Evolutionary conservation across 257 asterid genomes (phyloP).

Genomic region (Craterostigma plantagineum): DNA sequence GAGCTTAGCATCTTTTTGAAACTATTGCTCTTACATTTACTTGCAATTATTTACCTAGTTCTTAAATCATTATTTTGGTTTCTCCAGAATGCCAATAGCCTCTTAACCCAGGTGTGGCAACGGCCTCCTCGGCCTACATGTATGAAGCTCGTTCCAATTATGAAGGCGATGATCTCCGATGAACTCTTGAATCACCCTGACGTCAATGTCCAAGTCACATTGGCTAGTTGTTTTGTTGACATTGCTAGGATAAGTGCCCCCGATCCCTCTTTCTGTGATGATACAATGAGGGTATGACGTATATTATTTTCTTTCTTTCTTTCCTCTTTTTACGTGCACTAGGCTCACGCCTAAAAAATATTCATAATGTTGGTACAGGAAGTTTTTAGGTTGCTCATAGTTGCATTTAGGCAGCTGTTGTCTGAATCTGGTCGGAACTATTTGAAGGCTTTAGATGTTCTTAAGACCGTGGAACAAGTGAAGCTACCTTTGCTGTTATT

Average conservation of each 20-base stretch:
- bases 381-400: slow-evolving; percentile 18
- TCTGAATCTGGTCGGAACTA: slow-evolving; percentile 14
- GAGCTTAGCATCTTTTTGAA: not conserved
- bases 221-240: slow-evolving; percentile 33
- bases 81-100: slow-evolving; percentile 26
- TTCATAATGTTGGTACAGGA: slow-evolving; percentile 20
- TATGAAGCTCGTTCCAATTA: slow-evolving; percentile 18
- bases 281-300: slow-evolving; percentile 20
- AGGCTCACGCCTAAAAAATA: no score
- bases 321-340: not conserved
- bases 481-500: slow-evolving; percentile 23
- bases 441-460: slow-evolving; percentile 19
- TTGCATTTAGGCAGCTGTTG: slow-evolving; percentile 24
- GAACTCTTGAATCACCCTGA: slow-evolving; percentile 18
- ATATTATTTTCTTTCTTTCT: not conserved
- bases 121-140: slow-evolving; percentile 20
- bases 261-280: slow-evolving; percentile 22
- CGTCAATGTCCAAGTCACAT: slow-evolving; percentile 21
- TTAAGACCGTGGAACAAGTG: slow-evolving; percentile 28
- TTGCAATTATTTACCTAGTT: not conserved
- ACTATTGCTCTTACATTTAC: not conserved
- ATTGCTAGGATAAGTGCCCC: slow-evolving; percentile 41
- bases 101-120: slow-evolving; percentile 23
- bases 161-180: slow-evolving; percentile 23
- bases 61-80: slow-evolving; percentile 1